Evolutionary conservation across 192 early-diverging fungal species (phyloP).

Genomic region (Anaeromyces robustus): DNA sequence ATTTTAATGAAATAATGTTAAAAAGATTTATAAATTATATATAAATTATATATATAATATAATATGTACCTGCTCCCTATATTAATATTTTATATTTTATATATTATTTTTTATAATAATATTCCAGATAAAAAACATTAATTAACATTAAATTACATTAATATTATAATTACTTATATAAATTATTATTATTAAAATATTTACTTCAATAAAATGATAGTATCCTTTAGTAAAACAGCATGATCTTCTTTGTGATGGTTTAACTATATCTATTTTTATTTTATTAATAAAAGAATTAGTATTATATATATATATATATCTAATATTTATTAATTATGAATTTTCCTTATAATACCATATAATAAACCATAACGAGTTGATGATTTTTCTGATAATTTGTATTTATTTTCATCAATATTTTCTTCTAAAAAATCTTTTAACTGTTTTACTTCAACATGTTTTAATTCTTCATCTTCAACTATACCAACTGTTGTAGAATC

Average conservation of each 20-base stretch:
- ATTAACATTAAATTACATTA: too few species aligned
- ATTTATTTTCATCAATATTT: constrained; percentile 19
- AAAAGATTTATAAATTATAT: too few species aligned
- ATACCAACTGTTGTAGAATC: not conserved
- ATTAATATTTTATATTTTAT: too few species aligned
- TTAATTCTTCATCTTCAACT: not conserved
- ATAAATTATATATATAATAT: too few species aligned
- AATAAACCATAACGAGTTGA: constrained; percentile 5
- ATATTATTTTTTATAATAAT: too few species aligned
- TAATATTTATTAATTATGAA: not conserved
- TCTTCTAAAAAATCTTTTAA: not conserved
- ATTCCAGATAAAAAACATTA: too few species aligned
- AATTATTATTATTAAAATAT: constrained; percentile 10
- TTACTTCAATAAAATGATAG: constrained; percentile 26
- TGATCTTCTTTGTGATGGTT: constrained; percentile 33
- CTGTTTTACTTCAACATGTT: not conserved
- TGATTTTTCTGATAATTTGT: constrained; percentile 19
- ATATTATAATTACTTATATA: not conserved
- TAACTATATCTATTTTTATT: constrained; percentile 41
- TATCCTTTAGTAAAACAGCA: constrained; percentile 79
- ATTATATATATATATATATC: not conserved
- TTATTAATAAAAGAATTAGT: not conserved
- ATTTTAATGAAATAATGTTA: too few species aligned
- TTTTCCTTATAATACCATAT: not conserved
- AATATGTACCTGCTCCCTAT: too few species aligned